phyloP scores from a whole-genome alignment of 2,329 filamentous ascomycete species.

The Verticillium isaacii region DNA sequence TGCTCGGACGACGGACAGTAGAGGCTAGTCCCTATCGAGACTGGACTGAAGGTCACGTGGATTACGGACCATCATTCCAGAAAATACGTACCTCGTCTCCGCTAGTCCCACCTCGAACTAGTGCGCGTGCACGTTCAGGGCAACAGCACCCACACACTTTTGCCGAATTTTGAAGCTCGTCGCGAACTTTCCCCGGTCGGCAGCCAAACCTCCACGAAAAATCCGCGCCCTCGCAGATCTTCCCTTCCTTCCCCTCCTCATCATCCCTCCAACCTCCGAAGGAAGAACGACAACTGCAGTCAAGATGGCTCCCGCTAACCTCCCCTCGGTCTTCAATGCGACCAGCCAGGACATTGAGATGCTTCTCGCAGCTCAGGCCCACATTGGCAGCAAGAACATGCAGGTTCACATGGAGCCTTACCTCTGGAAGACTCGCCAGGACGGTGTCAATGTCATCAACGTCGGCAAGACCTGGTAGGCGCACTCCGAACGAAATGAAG shows the following conservation, averaged over 20 bases:
- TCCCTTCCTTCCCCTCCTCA: constrained; percentile 20
- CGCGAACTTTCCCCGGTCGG: constrained; percentile 6
- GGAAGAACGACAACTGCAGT: constrained; percentile 36
- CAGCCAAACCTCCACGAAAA: neutral
- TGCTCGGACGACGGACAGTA: neutral
- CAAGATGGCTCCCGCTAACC: constrained; percentile 94
- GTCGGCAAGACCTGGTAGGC: constrained; percentile 99
- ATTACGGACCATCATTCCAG: neutral
- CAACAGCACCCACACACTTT: constrained; percentile 6
- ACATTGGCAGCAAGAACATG: constrained; percentile 98
- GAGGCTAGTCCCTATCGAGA: neutral
- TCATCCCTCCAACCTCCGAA: constrained; percentile 23
- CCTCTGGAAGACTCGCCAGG: constrained; percentile 98
- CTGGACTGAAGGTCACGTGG: constrained; percentile 27
- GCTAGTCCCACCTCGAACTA: constrained; percentile 20
- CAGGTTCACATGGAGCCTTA: constrained; percentile 99
- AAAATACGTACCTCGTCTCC: neutral
- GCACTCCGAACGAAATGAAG: constrained; percentile 2
- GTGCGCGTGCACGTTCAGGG: constrained; percentile 14
- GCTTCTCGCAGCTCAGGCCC: constrained; percentile 94
- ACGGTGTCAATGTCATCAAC: constrained; percentile 98
- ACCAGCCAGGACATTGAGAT: constrained; percentile 99
- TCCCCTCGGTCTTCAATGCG: constrained; percentile 93
- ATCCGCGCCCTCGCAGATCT: constrained; percentile 15
- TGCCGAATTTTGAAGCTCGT: constrained; percentile 5